phyloP scores from a whole-genome alignment of 139 green algal species.

The Chlorella sp. region DNA sequence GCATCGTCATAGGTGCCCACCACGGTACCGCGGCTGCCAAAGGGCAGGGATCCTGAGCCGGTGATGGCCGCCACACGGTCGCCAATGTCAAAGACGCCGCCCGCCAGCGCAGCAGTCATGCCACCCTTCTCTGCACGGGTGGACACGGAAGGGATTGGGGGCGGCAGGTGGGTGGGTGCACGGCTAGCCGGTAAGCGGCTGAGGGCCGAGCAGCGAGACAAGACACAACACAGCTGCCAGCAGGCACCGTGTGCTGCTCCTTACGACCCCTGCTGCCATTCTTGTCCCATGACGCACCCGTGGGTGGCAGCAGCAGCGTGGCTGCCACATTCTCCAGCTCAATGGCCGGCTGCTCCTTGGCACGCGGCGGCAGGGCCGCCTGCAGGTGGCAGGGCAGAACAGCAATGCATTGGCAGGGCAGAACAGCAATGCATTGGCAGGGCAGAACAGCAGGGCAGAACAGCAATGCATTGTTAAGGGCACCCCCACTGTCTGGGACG shows the following conservation, averaged over 20 bases:
- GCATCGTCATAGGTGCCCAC: slow-evolving; percentile 74
- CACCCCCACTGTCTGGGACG: too few species aligned
- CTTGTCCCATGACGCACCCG: neutral
- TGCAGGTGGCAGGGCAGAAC: slow-evolving; percentile 18
- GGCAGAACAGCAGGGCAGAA: too few species aligned
- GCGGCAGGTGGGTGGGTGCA: neutral
- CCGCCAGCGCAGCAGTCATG: slow-evolving; percentile 55
- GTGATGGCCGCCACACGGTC: slow-evolving; percentile 79
- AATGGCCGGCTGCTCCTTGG: slow-evolving; percentile 23
- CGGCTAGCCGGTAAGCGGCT: too few species aligned
- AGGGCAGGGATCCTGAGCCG: slow-evolving; percentile 65
- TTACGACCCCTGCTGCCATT: neutral
- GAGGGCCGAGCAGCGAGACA: too few species aligned
- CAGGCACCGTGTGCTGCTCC: too few species aligned
- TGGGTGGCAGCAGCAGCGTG: slow-evolving; percentile 81
- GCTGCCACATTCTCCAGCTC: slow-evolving; percentile 84
- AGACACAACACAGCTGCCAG: too few species aligned
- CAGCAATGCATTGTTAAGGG: too few species aligned
- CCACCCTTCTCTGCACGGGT: slow-evolving; percentile 27
- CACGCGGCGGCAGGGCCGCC: slow-evolving; percentile 41
- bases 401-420: too few species aligned
- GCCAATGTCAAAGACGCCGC: slow-evolving; percentile 83
- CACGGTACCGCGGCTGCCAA: slow-evolving; percentile 78
- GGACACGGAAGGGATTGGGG: too few species aligned
- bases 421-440: too few species aligned